Evolutionary conservation across 129 eudicot species (phyloP).

Genomic region (Lactuca saligna): DNA sequence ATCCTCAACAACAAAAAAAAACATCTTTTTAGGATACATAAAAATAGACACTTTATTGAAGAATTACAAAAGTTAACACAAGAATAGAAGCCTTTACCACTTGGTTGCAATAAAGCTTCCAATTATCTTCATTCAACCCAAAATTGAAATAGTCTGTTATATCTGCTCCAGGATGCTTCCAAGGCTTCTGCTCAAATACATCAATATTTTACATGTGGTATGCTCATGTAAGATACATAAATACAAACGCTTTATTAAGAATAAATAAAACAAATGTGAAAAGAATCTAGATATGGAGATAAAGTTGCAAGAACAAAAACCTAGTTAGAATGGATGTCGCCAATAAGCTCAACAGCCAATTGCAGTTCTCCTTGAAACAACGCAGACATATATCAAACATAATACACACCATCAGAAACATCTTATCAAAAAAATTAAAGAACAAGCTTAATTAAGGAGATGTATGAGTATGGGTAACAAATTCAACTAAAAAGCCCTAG

Average conservation of each 20-base stretch:
- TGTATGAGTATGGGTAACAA: too few species aligned
- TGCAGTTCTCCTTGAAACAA: too few species aligned
- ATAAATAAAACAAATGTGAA: neutral
- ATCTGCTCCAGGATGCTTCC: slow-evolving; percentile 65
- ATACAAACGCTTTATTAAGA: slow-evolving; percentile 15
- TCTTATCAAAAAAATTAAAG: too few species aligned
- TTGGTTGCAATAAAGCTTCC: slow-evolving; percentile 66
- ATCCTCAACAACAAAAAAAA: neutral
- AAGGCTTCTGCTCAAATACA: slow-evolving; percentile 53
- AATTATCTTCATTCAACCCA: slow-evolving; percentile 67
- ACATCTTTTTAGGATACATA: neutral
- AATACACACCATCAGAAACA: too few species aligned
- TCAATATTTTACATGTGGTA: slow-evolving; percentile 63
- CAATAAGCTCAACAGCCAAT: too few species aligned
- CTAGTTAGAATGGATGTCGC: too few species aligned
- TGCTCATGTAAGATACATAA: slow-evolving; percentile 47
- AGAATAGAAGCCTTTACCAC: slow-evolving; percentile 43
- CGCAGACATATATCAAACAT: too few species aligned
- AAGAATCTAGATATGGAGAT: too few species aligned
- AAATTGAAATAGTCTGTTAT: slow-evolving; percentile 74
- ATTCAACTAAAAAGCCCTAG: too few species aligned
- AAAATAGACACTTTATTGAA: neutral
- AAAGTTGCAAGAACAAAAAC: too few species aligned
- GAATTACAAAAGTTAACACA: slow-evolving; percentile 1
- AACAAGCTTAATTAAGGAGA: too few species aligned